Percentiles rank a stretch among this genome's conserved stretches.
phyloP scores from a whole-genome alignment of 176 grass and related monocot genomes.

The Zea luxurians region DNA sequence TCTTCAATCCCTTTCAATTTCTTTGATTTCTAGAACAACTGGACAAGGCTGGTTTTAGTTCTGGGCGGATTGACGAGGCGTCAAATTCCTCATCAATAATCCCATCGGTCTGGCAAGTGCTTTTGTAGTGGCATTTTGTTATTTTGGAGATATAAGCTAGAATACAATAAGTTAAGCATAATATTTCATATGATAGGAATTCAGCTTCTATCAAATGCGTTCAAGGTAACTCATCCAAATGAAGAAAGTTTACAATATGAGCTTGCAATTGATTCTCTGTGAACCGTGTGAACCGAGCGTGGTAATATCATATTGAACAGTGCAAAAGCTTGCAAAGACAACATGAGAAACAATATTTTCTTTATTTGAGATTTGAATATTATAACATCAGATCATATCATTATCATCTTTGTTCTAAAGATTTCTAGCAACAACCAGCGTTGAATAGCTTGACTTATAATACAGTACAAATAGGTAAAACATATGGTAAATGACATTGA shows the following conservation, averaged over 20 bases:
- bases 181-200: not conserved
- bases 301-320: constrained; percentile 6
- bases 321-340: constrained; percentile 11
- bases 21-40: too few species aligned
- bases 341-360: constrained; percentile 27
- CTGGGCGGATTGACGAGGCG: too few species aligned
- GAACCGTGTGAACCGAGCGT: not conserved
- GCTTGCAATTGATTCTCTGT: not conserved
- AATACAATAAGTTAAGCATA: not conserved
- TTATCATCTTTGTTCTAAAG: constrained; percentile 37
- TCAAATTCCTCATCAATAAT: too few species aligned
- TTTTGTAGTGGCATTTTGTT: not conserved
- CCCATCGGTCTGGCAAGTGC: too few species aligned
- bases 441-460: constrained; percentile 20
- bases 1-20: too few species aligned
- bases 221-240: not conserved
- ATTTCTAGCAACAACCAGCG: constrained; percentile 27
- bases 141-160: not conserved
- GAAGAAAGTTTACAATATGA: not conserved
- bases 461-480: constrained; percentile 27
- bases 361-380: constrained; percentile 35
- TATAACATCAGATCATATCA: constrained; percentile 29
- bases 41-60: too few species aligned
- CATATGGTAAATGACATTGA: constrained; percentile 13
- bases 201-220: not conserved